Evolutionary conservation across 2,329 filamentous ascomycete species (phyloP).

Genomic region (Fusarium duplospermum): DNA sequence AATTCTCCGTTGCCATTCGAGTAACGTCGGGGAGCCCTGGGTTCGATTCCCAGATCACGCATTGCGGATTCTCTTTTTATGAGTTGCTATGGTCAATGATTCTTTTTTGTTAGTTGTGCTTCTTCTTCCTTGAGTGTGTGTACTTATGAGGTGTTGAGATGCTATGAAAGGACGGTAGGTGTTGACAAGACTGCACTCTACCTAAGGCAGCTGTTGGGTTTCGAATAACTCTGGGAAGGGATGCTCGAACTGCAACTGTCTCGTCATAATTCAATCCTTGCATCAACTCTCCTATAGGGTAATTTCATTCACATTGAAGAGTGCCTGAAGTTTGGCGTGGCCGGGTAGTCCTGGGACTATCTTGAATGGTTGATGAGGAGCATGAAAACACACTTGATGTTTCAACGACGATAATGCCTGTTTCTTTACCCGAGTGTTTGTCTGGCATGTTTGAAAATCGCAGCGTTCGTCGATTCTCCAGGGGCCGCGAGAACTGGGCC

Average conservation of each 20-base stretch:
- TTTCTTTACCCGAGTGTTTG: not conserved
- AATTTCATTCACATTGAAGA: not conserved
- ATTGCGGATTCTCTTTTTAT: not conserved
- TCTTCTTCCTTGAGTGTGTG: not conserved
- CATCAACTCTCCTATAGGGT: not conserved
- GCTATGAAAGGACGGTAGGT: not conserved
- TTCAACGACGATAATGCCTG: not conserved
- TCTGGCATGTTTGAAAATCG: not conserved
- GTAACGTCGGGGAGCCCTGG: constrained; percentile 3
- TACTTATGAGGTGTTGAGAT: not conserved
- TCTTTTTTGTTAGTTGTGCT: not conserved
- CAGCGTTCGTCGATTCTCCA: not conserved
- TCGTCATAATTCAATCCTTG: not conserved
- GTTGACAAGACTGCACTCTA: not conserved
- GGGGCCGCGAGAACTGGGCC: not conserved
- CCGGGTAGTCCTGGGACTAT: not conserved
- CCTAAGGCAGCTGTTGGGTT: not conserved
- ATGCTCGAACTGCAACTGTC: not conserved
- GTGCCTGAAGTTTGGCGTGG: not conserved
- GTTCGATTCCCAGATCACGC: constrained; percentile 26
- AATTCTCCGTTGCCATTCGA: constrained; percentile 21
- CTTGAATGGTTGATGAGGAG: not conserved
- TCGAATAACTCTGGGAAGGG: not conserved
- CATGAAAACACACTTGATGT: not conserved
- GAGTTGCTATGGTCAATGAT: not conserved